These are phyloP conservation scores for Asclepias syriaca DNA, from an alignment of 257 asterid genomes.

Conservation along the genomic window DNA sequence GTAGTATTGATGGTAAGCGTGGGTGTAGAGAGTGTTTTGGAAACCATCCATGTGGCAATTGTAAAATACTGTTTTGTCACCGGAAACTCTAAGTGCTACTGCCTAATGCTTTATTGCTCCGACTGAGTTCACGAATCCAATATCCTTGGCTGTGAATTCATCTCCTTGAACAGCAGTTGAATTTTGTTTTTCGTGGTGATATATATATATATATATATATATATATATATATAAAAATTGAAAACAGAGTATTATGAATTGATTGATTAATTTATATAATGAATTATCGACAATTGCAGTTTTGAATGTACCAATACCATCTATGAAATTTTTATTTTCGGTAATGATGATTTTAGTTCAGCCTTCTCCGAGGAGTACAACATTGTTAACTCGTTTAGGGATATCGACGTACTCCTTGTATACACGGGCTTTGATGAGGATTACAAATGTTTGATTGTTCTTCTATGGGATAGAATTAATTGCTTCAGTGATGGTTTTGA, in stretches of 20 bases:
- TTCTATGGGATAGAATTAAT: constrained; percentile 12
- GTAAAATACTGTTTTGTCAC: constrained; percentile 47
- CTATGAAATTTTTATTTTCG: constrained; percentile 24
- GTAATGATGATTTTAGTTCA: constrained; percentile 34
- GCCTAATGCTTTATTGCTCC: constrained; percentile 65
- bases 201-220: too few species aligned
- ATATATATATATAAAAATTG: too few species aligned
- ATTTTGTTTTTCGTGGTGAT: not conserved
- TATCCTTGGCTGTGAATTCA: constrained; percentile 58
- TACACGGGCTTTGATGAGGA: constrained; percentile 32
- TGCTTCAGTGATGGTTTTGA: constrained; percentile 24
- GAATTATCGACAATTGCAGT: constrained; percentile 39
- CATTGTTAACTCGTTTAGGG: constrained; percentile 13
- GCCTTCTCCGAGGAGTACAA: constrained; percentile 39
- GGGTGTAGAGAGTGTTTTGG: constrained; percentile 79
- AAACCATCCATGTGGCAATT: constrained; percentile 63
- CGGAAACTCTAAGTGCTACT: constrained; percentile 69
- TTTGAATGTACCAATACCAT: constrained; percentile 27
- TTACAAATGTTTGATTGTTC: constrained; percentile 17
- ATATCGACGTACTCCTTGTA: constrained; percentile 25
- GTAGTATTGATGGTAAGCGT: constrained; percentile 64
- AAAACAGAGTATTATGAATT: too few species aligned
- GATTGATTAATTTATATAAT: too few species aligned
- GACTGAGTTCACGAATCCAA: constrained; percentile 72
- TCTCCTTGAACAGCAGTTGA: constrained; percentile 54